Evolutionary conservation across 2,329 filamentous ascomycete species (phyloP).

Genomic region (Microdochium paspali): DNA sequence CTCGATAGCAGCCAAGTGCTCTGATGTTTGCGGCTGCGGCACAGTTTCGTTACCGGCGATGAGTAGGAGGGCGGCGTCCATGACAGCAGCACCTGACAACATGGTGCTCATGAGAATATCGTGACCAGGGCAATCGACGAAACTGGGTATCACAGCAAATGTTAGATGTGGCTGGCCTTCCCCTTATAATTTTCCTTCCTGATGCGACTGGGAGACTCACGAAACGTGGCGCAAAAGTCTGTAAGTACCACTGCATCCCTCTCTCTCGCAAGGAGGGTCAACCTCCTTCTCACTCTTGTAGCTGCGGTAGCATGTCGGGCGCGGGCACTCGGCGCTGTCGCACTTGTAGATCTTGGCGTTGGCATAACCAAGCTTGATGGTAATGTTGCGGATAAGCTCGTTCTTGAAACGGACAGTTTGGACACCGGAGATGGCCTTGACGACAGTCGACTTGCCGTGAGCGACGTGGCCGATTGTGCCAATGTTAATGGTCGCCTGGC

Average conservation of each 20-base stretch:
- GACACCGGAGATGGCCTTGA: conserved; percentile 97
- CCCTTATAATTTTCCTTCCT: too few species aligned
- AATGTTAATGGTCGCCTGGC: conserved; percentile 98
- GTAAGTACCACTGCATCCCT: conserved; percentile 84
- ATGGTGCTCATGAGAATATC: conserved; percentile 99
- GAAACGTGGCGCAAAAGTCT: conserved; percentile 84
- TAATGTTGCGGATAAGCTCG: conserved; percentile 97
- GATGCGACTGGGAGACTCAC: conserved; percentile 56
- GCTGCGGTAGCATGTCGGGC: conserved; percentile 90
- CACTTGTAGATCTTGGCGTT: conserved; percentile 99
- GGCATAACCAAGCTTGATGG: conserved; percentile 98
- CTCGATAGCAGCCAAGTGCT: conserved; percentile 97
- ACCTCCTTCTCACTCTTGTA: conserved; percentile 99
- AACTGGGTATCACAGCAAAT: conserved; percentile 41
- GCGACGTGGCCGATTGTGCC: conserved; percentile 98
- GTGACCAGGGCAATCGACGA: conserved; percentile 98
- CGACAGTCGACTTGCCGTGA: conserved; percentile 97
- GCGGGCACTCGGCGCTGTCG: conserved; percentile 81
- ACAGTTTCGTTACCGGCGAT: conserved; percentile 98
- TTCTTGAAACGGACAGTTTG: conserved; percentile 99
- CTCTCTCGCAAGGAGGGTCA: conserved; percentile 88
- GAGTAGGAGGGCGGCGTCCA: conserved; percentile 93
- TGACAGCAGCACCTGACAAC: conserved; percentile 98
- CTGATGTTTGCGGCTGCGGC: conserved; percentile 95
- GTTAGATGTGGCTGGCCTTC: conserved; percentile 4